These are phyloP conservation scores for Xerocomus brunneocitrinus DNA, from an alignment of 768 basidiomycete species.

Conservation along the genomic window DNA sequence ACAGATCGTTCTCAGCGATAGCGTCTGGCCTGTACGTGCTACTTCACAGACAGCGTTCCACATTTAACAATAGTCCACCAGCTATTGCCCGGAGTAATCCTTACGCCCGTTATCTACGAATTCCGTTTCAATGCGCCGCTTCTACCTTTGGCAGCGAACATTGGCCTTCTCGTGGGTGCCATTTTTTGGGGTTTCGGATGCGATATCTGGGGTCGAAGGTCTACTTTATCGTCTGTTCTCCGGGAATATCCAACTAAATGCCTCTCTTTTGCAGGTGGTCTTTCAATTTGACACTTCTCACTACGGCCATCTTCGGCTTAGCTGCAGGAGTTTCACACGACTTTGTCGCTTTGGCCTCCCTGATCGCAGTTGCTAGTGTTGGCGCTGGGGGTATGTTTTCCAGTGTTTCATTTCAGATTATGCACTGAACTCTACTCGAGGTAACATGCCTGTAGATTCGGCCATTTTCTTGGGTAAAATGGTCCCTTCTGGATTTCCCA, in stretches of 20 bases:
- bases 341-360: constrained; percentile 45
- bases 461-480: constrained; percentile 46
- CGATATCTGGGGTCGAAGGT: constrained; percentile 50
- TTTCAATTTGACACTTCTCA: constrained; percentile 52
- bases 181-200: constrained; percentile 47
- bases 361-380: constrained; percentile 42
- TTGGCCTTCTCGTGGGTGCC: constrained; percentile 51
- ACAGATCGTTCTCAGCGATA: constrained; percentile 23
- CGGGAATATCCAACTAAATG: constrained; percentile 35
- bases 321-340: constrained; percentile 43
- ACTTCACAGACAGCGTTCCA: not conserved
- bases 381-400: constrained; percentile 42
- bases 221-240: not conserved
- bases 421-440: constrained; percentile 10
- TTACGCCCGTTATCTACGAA: constrained; percentile 47
- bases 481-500: not conserved
- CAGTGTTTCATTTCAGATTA: not conserved
- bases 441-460: constrained; percentile 55
- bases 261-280: constrained; percentile 40
- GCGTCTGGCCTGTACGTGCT: constrained; percentile 36
- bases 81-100: constrained; percentile 39
- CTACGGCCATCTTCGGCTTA: constrained; percentile 50
- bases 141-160: constrained; percentile 47
- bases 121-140: constrained; percentile 45
- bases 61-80: constrained; percentile 7